These are phyloP conservation scores for Diaporthe amygdali DNA, from an alignment of 2,329 filamentous ascomycete species.

Conservation along the genomic window DNA sequence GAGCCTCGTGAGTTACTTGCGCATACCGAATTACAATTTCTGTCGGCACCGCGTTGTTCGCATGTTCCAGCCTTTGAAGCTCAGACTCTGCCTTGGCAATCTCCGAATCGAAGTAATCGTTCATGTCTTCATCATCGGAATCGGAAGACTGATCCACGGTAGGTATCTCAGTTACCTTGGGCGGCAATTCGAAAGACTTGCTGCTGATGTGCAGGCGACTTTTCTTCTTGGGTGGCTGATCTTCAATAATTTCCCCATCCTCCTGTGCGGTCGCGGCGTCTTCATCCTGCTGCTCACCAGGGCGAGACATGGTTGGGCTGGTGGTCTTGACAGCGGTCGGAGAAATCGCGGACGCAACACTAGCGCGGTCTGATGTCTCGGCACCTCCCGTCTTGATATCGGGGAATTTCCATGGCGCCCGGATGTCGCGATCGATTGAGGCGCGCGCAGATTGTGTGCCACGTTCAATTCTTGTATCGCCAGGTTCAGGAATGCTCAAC, in stretches of 20 bases:
- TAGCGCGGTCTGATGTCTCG: slow-evolving; percentile 24
- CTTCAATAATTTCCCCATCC: slow-evolving; percentile 24
- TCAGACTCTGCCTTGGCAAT: slow-evolving; percentile 57
- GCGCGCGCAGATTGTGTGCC: slow-evolving; percentile 42
- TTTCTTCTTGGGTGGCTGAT: slow-evolving; percentile 27
- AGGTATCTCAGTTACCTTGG: slow-evolving; percentile 37
- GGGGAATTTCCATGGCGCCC: slow-evolving; percentile 22
- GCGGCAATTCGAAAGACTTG: slow-evolving; percentile 46
- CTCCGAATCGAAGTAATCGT: slow-evolving; percentile 58
- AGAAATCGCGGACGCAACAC: slow-evolving; percentile 24
- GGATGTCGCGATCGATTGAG: slow-evolving; percentile 37
- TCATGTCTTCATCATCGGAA: slow-evolving; percentile 62
- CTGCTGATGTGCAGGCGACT: slow-evolving; percentile 35
- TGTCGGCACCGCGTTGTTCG: slow-evolving; percentile 43
- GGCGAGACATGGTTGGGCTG: slow-evolving; percentile 22
- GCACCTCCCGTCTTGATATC: slow-evolving; percentile 30
- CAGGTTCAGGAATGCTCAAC: slow-evolving; percentile 51
- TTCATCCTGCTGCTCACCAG: slow-evolving; percentile 16
- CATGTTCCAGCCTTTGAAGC: slow-evolving; percentile 50
- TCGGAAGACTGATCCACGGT: slow-evolving; percentile 54
- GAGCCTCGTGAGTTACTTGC: slow-evolving; percentile 52
- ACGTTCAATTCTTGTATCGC: slow-evolving; percentile 48
- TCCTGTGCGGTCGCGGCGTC: slow-evolving; percentile 17
- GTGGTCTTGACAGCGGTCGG: slow-evolving; percentile 22
- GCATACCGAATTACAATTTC: slow-evolving; percentile 53